Evolutionary conservation across 306 rosid genomes (phyloP).

Genomic region (Castanea crenata): DNA sequence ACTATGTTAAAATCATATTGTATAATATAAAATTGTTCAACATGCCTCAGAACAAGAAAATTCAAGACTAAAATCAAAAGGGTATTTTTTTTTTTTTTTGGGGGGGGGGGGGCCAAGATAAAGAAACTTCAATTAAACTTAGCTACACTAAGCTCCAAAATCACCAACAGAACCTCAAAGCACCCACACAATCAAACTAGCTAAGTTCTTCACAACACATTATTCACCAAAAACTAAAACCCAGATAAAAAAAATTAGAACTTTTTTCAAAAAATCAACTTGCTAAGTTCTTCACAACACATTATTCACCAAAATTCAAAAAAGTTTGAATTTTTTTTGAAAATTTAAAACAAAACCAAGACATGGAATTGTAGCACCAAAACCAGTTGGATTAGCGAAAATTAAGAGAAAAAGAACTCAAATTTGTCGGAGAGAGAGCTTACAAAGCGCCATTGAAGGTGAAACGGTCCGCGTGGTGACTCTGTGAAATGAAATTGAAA

Average conservation of each 20-base stretch:
- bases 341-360: neutral
- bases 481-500: conserved; percentile 12
- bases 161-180: neutral
- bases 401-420: neutral
- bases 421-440: neutral
- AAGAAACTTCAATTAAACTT: neutral
- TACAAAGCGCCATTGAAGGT: conserved; percentile 10
- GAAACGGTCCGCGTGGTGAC: conserved; percentile 3
- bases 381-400: neutral
- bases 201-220: neutral
- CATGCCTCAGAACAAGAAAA: no score
- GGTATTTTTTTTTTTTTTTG: neutral
- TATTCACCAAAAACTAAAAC: neutral
- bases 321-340: neutral
- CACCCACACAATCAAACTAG: neutral
- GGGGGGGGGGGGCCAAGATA: no score
- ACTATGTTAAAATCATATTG: no score
- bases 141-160: neutral
- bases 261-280: neutral
- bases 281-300: neutral
- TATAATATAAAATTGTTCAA: no score
- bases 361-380: neutral
- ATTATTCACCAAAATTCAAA: neutral
- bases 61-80: no score
- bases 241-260: no score